phyloP scores from a whole-genome alignment of 371 early-diverging fungal species.

The Phascolomyces articulosus region DNA sequence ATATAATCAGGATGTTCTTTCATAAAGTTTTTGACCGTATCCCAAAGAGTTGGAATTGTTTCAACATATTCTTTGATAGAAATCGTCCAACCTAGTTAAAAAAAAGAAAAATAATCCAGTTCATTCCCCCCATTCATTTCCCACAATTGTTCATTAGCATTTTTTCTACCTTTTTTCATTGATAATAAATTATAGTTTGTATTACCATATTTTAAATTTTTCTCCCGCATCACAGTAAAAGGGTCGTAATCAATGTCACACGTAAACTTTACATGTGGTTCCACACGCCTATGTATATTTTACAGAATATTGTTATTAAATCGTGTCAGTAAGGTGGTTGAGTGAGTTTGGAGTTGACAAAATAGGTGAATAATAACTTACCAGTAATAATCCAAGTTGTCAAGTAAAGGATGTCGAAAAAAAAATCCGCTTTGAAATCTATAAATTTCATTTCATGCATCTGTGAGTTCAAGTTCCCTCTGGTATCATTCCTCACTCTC shows the following conservation, averaged over 20 bases:
- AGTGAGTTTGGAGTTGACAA: too few relatives aligned
- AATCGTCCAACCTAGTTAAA: slow-evolving; percentile 72
- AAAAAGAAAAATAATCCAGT: neutral
- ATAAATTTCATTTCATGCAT: slow-evolving; percentile 11
- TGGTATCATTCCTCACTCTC: neutral
- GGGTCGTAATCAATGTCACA: slow-evolving; percentile 95
- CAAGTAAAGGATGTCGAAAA: slow-evolving; percentile 77
- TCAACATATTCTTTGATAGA: slow-evolving; percentile 75
- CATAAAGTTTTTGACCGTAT: slow-evolving; percentile 61
- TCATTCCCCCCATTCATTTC: neutral
- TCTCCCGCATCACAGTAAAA: slow-evolving; percentile 80
- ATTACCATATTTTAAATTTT: slow-evolving; percentile 79
- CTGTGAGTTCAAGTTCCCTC: neutral
- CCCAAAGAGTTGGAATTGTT: slow-evolving; percentile 86
- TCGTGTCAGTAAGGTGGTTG: too few relatives aligned
- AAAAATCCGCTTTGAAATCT: slow-evolving; percentile 86
- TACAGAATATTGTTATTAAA: neutral
- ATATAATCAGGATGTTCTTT: slow-evolving; percentile 40
- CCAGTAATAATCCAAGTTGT: slow-evolving; percentile 93
- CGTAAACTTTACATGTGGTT: slow-evolving; percentile 89
- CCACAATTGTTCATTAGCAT: neutral
- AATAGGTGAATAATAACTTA: slow-evolving; percentile 50
- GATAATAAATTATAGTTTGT: neutral
- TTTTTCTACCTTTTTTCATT: neutral
- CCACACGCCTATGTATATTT: slow-evolving; percentile 77